Base-by-base conservation (phyloP, 179 eudicot species). In the Silene noctiflora region DNA sequence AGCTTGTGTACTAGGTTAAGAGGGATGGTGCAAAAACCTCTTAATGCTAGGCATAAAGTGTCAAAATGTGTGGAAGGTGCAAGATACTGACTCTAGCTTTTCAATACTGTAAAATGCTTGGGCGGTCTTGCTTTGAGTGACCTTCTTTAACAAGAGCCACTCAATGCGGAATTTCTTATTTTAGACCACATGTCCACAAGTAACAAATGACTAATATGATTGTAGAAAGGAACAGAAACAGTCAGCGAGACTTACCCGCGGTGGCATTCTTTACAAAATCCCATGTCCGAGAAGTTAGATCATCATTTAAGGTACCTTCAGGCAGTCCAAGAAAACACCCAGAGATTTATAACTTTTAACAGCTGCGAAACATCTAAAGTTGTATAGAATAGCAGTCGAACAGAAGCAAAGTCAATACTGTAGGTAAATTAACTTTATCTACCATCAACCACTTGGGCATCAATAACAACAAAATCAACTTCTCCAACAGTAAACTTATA, bases 371-470 rank as follows among this genome's bases (percentile, higher is more conserved):
- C 16, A 27, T 48, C 4, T 1, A 65, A 55, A 7, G 7, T 48
- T 48, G 58, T 67, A 39, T 35, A 14, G 10, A 46, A 69, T 11
- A 44, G 35, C 39, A 33, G 39, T 33, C 4, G 39, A 48, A 12
- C 21, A 16, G 66, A 27, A 44, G 16, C 66, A 55, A 63, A 4
- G 71, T 67, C 25, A 53, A 60, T 8, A 51, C 58, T 16, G 58
- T 67, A 24, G 56, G 62, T 51, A 73, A 48, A 58, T 27, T 19
- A 24, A 35, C 33, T 24, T 65, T 24, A 39, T 39, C 48, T 88
- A 93, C 97, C 98, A 86, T 95, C 99, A 78, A 93, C 51, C 21
- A 90, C 82, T 85, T 95, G 99, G 58, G 97, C 87, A 89, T 95
- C 99, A 80, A 95, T 73, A 17, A 88, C 90, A 83, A 95, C 83